These are phyloP conservation scores for Earliella scabrosa DNA, from an alignment of 1,284 basidiomycete species.

Conservation along the genomic window DNA sequence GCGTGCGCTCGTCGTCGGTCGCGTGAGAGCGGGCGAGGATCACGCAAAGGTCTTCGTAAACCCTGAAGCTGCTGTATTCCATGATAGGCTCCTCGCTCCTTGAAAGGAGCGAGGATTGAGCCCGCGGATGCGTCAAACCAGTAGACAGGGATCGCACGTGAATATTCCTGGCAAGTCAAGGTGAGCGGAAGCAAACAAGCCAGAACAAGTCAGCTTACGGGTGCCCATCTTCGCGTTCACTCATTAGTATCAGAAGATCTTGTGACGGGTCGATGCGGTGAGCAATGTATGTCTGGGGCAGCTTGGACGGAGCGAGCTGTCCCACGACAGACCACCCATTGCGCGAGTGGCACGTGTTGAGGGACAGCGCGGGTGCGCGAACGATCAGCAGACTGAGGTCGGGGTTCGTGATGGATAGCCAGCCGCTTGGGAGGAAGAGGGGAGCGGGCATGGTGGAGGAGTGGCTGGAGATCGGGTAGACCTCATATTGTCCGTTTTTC, in stretches of 20 bases:
- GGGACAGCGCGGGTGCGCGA: not conserved
- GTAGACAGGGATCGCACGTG: not conserved
- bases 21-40: not conserved
- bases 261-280: slow-evolving; percentile 7
- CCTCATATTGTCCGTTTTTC: not conserved
- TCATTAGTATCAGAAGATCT: not conserved
- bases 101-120: not conserved
- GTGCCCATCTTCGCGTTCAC: not conserved
- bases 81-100: not conserved
- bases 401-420: not conserved
- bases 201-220: too few species aligned
- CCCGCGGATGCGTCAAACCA: not conserved
- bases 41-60: not conserved
- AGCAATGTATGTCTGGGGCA: not conserved
- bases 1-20: not conserved
- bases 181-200: too few species aligned
- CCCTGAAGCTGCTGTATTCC: not conserved
- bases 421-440: not conserved
- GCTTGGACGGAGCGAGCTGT: not conserved
- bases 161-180: not conserved
- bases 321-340: not conserved
- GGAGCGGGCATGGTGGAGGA: not conserved
- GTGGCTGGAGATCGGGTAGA: not conserved
- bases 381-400: not conserved
- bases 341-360: not conserved